A percentile compares a stretch with the other conserved stretches of the same genome.
These are phyloP conservation scores for Magnaporthiopsis poae DNA, from an alignment of 2,329 filamentous ascomycete genomes.

Conservation along the genomic window DNA sequence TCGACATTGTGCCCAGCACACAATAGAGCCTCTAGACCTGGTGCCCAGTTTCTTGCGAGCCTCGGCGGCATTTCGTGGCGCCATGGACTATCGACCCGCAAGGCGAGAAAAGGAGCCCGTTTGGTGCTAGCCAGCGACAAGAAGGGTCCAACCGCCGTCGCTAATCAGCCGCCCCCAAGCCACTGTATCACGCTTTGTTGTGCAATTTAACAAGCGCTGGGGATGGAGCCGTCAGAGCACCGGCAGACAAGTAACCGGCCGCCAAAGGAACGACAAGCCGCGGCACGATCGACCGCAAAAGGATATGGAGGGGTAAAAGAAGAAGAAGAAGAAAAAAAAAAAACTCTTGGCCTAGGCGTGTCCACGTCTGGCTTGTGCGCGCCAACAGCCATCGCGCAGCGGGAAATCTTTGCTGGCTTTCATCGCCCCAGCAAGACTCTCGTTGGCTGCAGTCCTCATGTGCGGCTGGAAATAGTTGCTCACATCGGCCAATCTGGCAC, in stretches of 20 bases:
- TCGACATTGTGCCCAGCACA: neutral
- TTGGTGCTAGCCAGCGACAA: neutral
- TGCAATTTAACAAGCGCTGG: neutral
- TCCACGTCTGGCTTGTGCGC: neutral
- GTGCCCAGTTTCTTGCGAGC: too few species aligned
- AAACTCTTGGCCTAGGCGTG: neutral
- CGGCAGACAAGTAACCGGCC: neutral
- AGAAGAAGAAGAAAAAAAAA: neutral
- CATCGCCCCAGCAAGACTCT: neutral
- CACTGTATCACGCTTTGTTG: neutral
- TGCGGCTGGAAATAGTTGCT: conserved; percentile 3
- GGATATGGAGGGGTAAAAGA: neutral
- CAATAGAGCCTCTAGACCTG: too few species aligned
- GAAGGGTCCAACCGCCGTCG: neutral
- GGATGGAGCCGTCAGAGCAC: neutral
- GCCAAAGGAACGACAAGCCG: too few species aligned
- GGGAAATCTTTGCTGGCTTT: neutral
- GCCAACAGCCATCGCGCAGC: neutral
- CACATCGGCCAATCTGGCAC: neutral
- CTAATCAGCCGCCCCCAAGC: neutral
- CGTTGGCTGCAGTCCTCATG: neutral
- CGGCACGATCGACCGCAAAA: neutral
- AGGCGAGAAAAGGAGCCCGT: neutral
- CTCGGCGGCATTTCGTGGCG: too few species aligned
- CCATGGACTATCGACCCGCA: too few species aligned